phyloP scores from a whole-genome alignment of 2,329 filamentous ascomycete genomes.

The Stachybotrys echinatus region DNA sequence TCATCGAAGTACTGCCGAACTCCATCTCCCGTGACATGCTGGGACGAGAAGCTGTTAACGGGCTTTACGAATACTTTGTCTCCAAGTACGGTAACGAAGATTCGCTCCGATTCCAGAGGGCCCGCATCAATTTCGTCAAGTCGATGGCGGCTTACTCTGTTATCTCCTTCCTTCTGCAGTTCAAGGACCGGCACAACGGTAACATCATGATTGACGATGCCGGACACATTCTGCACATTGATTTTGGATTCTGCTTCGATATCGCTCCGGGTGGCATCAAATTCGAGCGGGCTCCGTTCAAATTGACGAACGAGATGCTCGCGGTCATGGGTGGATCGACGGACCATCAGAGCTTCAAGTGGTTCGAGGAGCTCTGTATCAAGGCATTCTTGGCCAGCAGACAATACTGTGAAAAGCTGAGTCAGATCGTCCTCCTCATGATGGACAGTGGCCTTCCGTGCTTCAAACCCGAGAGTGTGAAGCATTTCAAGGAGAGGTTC shows the following conservation, averaged over 20 bases:
- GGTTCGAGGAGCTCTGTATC: conserved; percentile 94
- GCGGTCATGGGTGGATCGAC: conserved; percentile 94
- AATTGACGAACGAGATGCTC: conserved; percentile 95
- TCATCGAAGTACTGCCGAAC: conserved; percentile 96
- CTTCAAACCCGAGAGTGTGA: conserved; percentile 94
- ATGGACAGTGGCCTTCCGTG: conserved; percentile 93
- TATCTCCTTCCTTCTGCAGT: conserved; percentile 93
- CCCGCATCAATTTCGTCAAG: conserved; percentile 96
- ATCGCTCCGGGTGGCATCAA: conserved; percentile 95
- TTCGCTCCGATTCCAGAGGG: conserved; percentile 89
- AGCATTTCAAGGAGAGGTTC: conserved; percentile 88
- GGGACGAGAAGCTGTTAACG: conserved; percentile 94
- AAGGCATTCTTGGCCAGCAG: conserved; percentile 90
- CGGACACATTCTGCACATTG: conserved; percentile 96
- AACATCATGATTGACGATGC: conserved; percentile 99
- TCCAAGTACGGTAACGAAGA: conserved; percentile 97
- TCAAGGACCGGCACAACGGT: conserved; percentile 98
- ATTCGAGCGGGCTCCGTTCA: conserved; percentile 97
- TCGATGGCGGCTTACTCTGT: conserved; percentile 98
- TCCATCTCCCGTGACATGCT: conserved; percentile 99
- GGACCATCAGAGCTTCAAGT: conserved; percentile 82
- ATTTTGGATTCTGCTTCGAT: conserved; percentile 99
- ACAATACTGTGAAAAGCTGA: conserved; percentile 82
- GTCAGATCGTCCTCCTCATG: conserved; percentile 89
- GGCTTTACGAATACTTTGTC: conserved; percentile 96